Percentiles rank a stretch among this genome's conserved stretches.
Evolutionary conservation across 1,139 yeast genomes (phyloP).

Genomic region (Debaryomycetaceae sp.): DNA sequence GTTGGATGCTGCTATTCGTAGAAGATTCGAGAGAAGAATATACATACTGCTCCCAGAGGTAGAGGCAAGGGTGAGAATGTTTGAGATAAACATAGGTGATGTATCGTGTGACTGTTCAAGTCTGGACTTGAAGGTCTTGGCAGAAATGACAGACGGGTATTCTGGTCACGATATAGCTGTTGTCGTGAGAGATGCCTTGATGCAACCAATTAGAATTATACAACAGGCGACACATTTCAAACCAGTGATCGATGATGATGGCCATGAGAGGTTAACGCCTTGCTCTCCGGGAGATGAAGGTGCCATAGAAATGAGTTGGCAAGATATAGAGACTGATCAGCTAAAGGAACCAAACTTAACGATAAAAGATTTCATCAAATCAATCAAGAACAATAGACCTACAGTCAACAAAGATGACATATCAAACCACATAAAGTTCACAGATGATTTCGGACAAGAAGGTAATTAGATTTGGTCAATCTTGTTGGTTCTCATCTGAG

Average conservation of each 20-base stretch:
- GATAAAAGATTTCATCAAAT: conserved; percentile 88
- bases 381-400: conserved; percentile 88
- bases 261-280: conserved; percentile 62
- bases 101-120: conserved; percentile 78
- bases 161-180: conserved; percentile 98
- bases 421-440: conserved; percentile 78
- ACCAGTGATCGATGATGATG: conserved; percentile 37
- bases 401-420: conserved; percentile 88
- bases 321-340: conserved; percentile 85
- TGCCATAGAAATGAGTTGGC: conserved; percentile 91
- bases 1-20: conserved; percentile 93
- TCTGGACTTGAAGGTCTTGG: conserved; percentile 73
- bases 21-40: conserved; percentile 94
- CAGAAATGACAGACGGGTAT: conserved; percentile 94
- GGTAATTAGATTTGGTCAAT: conserved; percentile 47
- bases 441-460: conserved; percentile 94
- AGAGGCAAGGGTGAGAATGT: conserved; percentile 89
- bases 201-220: conserved; percentile 96
- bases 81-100: conserved; percentile 86
- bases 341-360: conserved; percentile 86
- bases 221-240: conserved; percentile 97
- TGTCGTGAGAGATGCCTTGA: conserved; percentile 92
- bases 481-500: neutral
- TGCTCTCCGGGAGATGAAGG: conserved; percentile 94
- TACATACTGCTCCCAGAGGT: conserved; percentile 92